Evolutionary conservation across 2,329 filamentous ascomycete genomes (phyloP), one percentile per base, ranked within the genome.

Genomic region (Cryphonectria carpinicola): DNA sequence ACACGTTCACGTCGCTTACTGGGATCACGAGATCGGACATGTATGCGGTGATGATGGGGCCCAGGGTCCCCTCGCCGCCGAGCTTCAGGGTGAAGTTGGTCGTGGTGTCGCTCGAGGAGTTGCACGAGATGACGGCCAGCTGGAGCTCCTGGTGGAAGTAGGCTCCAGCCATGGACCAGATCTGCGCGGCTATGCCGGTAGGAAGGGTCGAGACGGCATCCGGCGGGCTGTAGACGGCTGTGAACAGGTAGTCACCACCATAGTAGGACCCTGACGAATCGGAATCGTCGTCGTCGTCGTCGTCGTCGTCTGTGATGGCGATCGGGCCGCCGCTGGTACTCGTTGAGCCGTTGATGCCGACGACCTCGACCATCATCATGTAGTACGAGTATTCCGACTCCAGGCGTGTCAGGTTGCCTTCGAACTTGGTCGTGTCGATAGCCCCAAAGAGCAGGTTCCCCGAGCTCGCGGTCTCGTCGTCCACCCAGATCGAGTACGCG

Each of bases 401-500:
- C 19, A 72, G 25, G 2, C 71, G 64, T 1, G 65, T 60, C 13
- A 73, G 62, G 39, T 39, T 67, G 8, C 71, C 71, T n/a, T 69
- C 64, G 32, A 74, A 78, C 28, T 75, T 74, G 19, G 77, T 75
- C 64, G 70, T 72, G 73, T 80, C 78, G 71, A 80, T 66, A 61
- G 78, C 78, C 28, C 78, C 78, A 25, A 80, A 76, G 32, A 80
- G 73, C n/a, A 80, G 65, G 28, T 73, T 74, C 13, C 78, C 78
- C 1, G 78, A 76, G 10, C 63, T 66, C 11, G 74, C 78, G 10
- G 75, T 66, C 22, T 74, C 69, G 58, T 76, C 71, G 70, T 80
- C 75, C 19, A 80, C 74, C 78, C 78, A 80, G 70, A 80, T 76
- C 71, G 78, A 79, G 71, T 78, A 80, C 22, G 77, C 76, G 19